Evolutionary conservation across 768 basidiomycete species (phyloP).

Genomic region (Naganishia onofrii): DNA sequence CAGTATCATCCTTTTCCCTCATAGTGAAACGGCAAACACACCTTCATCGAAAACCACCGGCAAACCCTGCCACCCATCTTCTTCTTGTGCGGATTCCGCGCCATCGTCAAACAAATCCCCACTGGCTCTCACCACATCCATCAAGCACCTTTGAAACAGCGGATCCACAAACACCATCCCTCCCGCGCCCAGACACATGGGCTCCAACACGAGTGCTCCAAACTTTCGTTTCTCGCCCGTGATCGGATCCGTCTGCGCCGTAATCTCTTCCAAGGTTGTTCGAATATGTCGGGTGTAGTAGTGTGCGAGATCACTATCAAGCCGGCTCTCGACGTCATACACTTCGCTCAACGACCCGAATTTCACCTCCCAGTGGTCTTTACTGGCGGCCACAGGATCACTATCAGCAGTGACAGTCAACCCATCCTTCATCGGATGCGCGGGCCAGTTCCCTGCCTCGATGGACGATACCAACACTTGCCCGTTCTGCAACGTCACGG

Average conservation of each 20-base stretch:
- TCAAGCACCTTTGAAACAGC: conserved; percentile 82
- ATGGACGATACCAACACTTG: conserved; percentile 46
- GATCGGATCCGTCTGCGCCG: conserved; percentile 8
- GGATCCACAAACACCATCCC: conserved; percentile 98
- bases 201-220: conserved; percentile 79
- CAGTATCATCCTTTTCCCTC: not conserved
- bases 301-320: conserved; percentile 63
- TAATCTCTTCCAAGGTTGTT: conserved; percentile 55
- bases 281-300: conserved; percentile 65
- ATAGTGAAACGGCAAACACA: conserved; percentile 29
- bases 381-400: not conserved
- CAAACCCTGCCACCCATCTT: conserved; percentile 62
- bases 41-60: conserved; percentile 90
- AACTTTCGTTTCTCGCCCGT: conserved; percentile 41
- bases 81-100: conserved; percentile 32
- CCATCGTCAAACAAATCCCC: conserved; percentile 49
- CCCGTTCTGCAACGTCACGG: conserved; percentile 67
- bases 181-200: conserved; percentile 88
- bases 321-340: conserved; percentile 68
- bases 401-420: not conserved
- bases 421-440: conserved; percentile 30
- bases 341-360: conserved; percentile 60
- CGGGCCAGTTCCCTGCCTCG: conserved; percentile 44
- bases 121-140: conserved; percentile 70
- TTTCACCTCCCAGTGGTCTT: conserved; percentile 36